Conservation (phyloP, 2,329 filamentous ascomycete genomes). For the Diaporthe velutina region DNA sequence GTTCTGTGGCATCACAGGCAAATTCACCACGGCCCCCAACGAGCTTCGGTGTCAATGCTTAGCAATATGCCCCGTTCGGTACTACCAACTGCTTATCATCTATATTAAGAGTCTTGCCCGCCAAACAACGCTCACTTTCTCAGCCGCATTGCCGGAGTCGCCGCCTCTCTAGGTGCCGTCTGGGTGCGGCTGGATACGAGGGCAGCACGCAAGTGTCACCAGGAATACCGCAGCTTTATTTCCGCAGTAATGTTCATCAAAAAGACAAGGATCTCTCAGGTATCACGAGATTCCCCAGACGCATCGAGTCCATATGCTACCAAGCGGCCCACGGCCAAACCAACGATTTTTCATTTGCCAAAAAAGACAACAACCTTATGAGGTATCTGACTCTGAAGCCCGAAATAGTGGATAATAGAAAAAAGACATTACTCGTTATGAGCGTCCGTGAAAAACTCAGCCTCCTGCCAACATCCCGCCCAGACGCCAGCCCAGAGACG, state of each 20-base stretch:
- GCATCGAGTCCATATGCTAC: too few species aligned
- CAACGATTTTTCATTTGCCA: slow-evolving; percentile 9
- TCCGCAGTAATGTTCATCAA: not conserved
- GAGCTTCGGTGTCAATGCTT: not conserved
- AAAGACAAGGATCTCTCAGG: not conserved
- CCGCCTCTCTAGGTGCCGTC: not conserved
- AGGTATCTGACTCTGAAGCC: slow-evolving; percentile 2
- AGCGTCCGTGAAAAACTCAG: not conserved
- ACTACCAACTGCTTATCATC: not conserved
- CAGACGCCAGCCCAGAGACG: slow-evolving; percentile 22
- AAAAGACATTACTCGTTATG: slow-evolving; percentile 17
- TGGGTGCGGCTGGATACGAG: not conserved
- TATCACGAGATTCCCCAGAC: not conserved
- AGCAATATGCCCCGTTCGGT: not conserved
- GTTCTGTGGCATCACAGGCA: not conserved
- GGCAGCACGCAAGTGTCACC: not conserved
- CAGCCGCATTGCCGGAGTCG: not conserved
- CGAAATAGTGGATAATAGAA: not conserved
- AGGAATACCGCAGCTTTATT: too few species aligned
- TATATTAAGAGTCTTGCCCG: not conserved
- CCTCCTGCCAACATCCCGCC: not conserved
- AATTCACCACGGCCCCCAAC: not conserved
- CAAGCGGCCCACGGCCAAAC: not conserved
- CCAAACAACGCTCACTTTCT: not conserved
- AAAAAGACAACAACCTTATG: not conserved